Base-by-base conservation (phyloP, 805 yeast species). In the Spathaspora arborariae region DNA sequence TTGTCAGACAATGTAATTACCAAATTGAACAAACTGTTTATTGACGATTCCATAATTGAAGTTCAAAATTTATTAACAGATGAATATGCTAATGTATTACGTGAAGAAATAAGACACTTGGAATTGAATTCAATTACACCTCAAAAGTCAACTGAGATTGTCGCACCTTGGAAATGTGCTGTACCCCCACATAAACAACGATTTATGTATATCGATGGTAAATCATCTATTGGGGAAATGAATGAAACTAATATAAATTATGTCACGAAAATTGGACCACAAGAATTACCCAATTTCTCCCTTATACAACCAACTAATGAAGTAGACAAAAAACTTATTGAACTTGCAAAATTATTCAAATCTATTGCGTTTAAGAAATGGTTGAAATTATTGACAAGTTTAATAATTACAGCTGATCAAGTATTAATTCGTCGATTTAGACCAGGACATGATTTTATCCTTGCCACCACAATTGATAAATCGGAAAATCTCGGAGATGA, bases 151-250 rank as follows among this genome's bases (percentile, higher is more conserved):
- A 56, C 62, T 1, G 86, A 86, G 21, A 79, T 87, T 1, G 45
- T 60, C 8, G 70, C 63, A 42, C 96, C 96, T 6, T 94, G 99
- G 99, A 83, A 85, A 51, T 74, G 90, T 36, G 94, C 97, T 0
- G 79, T 85, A 41, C 98, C 99, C 7, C 94, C 97, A 7, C 98
- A 92, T 60, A 89, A 94, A 62, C 91, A 90, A 68, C 72, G 97
- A 51, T 94, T 76, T 60, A 63, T 89, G 72, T 92, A 89, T 60
- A 74, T 91, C 26, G 96, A 88, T 59, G 92, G 92, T 2, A 68
- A 70, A 46, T 60, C 73, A 10, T 49, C 56, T 7, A 62, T 68
- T 49, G 24, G 24, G n/a, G 64, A 62, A 4, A 62, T 74, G 39
- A 56, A 59, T 18, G 67, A 72, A 15, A 45, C 42, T 15, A 57